A percentile compares a stretch with the other conserved stretches of the same genome.
phyloP scores from a whole-genome alignment of 305 asterid genomes.

The Fraxinus angustifolia region DNA sequence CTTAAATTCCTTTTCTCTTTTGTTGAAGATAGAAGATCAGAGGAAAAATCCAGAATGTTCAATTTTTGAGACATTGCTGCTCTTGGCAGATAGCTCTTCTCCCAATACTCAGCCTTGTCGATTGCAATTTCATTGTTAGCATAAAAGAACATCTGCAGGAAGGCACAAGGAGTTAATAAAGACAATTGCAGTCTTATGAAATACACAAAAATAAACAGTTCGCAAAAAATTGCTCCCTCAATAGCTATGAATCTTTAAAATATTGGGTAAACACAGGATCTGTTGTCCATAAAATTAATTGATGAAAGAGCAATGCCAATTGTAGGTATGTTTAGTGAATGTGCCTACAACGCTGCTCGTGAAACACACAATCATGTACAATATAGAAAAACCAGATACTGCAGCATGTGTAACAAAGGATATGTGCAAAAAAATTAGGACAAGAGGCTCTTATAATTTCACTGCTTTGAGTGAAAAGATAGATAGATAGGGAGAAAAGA shows the following conservation, averaged over 20 bases:
- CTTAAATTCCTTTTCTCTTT: constrained; percentile 37
- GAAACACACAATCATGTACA: constrained; percentile 1
- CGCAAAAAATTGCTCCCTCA: neutral
- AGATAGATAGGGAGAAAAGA: neutral
- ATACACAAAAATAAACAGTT: neutral
- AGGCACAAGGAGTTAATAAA: constrained; percentile 17
- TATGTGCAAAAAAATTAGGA: constrained; percentile 1
- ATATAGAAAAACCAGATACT: neutral
- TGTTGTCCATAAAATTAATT: neutral
- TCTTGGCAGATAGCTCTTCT: constrained; percentile 78
- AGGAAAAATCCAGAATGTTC: constrained; percentile 26
- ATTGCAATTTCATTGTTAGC: constrained; percentile 68
- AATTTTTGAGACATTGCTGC: constrained; percentile 41
- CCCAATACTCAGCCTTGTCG: constrained; percentile 96
- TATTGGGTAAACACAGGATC: neutral
- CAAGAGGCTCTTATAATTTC: neutral
- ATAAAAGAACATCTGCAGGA: constrained; percentile 77
- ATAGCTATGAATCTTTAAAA: neutral
- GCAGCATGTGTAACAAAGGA: neutral
- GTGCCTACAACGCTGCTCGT: neutral
- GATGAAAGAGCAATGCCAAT: neutral
- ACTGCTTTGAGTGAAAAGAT: neutral
- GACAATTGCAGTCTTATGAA: constrained; percentile 3
- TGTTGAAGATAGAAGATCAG: constrained; percentile 35
- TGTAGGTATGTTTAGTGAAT: neutral